Evolutionary conservation across 257 asterid genomes (phyloP), one percentile per base, ranked within the genome.

Genomic region (Vinca minor): DNA sequence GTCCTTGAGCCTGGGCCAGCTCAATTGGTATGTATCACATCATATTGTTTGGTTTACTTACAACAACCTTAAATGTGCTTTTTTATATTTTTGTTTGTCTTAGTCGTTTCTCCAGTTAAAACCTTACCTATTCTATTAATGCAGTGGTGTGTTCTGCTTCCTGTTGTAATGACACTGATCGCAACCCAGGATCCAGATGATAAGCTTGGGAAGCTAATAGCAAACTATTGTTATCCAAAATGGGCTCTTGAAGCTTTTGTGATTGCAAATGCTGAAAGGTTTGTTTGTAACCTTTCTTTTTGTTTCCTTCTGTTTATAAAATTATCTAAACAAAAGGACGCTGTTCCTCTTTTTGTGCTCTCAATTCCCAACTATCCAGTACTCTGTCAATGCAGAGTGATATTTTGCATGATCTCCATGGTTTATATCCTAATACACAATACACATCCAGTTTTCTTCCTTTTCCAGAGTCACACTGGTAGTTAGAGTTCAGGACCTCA

Each of bases 71-170:
- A 20, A 52, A 59, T 41, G 42, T 38, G 23, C 13, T 12, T 29
- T n/a, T 25, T 18, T 23, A 36, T 63, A 42, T 46, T 26, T 46
- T 25, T 32, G 15, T 63, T 57, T 59, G 15, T 31, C 47, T 50
- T n/a, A n/a, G n/a, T n/a, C n/a, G 15, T 63, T 57, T 55, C 15
- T 31, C 47, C 46, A 53, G 8, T 52, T 50, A 2, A 53, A 48
- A 20, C 41, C 63, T 56, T 66, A 56, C 23, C 53, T 46, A 39
- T 63, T 34, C 62, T 61, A 57, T 63, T 47, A 62, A 71, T 58
- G 66, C 96, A 93, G 99, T 87, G 95, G 95, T 93, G 96, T 49
- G 99, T 89, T 81, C 94, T 93, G 45, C 82, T 93, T 69, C 99
- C 99, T 9, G 97, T 93, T 17, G 97, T 93, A 68, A 76, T 89